Evolutionary conservation across 179 eudicot species (phyloP), one percentile per base, ranked within the genome.

Genomic region (Corrigiola litoralis): DNA sequence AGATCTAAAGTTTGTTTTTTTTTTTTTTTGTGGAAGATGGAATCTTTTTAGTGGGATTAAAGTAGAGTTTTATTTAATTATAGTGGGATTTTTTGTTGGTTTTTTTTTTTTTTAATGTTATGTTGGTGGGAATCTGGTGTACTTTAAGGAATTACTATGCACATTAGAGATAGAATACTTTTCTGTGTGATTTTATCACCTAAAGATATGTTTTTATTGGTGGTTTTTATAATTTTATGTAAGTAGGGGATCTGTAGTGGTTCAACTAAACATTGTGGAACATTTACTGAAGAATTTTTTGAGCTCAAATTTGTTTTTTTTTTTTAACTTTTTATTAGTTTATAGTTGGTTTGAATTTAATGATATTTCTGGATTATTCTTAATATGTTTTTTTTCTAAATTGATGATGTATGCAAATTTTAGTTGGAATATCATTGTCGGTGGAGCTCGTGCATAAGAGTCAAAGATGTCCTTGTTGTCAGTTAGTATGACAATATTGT

Each of bases 1-100:
- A 74, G 81, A 76, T 77, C 84, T 68, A 23, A 23, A 45, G 27
- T 23, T 63, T 18, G 49, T 25, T 33, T 29, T 11, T 33, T 17
- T 21, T 17, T 23, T 5, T 46, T 10, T 6, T 27, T 28, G 24
- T 42, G 10, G 61, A 27, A 46, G 32, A 7, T 24, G 34, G 67
- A 21, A 42, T 34, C n/a, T 70, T 48, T 53, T 25, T 9, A 18
- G 32, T 61, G 24, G 46, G 49, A 52, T 50, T 63, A 16, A 49
- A 54, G 59, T 72, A n/a, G 32, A 41, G 14, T 21, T 51, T 32
- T 1, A 44, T 46, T 1, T 21, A 4, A 28, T n/a, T 44, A 31
- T 24, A 45, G n/a, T 62, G 42, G 32, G 36, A 24, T n/a, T 70
- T 61, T 61, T 32, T 49, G 12, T 45, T 9, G 6, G 16, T 16